A percentile compares a stretch with the other conserved stretches of the same genome.
Conservation (phyloP, 192 early-diverging fungal species). For the Coemansia sp. region DNA sequence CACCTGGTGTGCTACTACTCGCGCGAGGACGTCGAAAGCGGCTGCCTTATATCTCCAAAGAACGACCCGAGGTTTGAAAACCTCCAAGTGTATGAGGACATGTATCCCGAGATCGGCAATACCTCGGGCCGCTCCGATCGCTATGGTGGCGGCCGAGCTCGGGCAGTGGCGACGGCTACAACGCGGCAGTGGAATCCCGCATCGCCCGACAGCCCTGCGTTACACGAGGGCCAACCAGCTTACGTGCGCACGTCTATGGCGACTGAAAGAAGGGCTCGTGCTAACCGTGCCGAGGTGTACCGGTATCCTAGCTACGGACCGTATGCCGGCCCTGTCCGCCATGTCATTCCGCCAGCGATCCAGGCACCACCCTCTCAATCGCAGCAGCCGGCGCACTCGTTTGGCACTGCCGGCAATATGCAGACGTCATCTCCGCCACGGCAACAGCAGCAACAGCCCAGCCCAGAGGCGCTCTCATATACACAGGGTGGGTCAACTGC, state of each 20-base stretch:
- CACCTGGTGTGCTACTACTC: conserved; percentile 93
- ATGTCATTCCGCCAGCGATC: conserved; percentile 20
- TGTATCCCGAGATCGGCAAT: conserved; percentile 76
- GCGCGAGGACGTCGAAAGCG: conserved; percentile 70
- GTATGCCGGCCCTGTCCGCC: conserved; percentile 39
- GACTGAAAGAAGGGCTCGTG: conserved; percentile 26
- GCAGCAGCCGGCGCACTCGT: background rate
- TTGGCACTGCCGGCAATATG: background rate
- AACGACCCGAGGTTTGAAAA: conserved; percentile 65
- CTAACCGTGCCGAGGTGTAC: conserved; percentile 38
- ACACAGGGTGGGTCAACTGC: background rate
- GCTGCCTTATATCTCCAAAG: conserved; percentile 68
- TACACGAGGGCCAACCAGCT: conserved; percentile 21
- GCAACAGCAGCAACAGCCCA: background rate
- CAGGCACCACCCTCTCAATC: background rate
- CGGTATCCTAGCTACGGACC: conserved; percentile 48
- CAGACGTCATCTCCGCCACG: background rate
- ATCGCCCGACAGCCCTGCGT: conserved; percentile 9
- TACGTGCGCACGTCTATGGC: conserved; percentile 36
- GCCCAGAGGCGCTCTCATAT: background rate
- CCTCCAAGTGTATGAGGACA: conserved; percentile 70
- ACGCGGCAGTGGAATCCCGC: conserved; percentile 21
- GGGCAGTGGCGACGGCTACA: conserved; percentile 14
- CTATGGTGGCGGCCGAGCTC: conserved; percentile 27
- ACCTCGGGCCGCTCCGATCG: conserved; percentile 39